Evolutionary conservation across 306 rosid genomes (phyloP), one percentile per base, ranked within the genome.

Genomic region (Sindora glabra): DNA sequence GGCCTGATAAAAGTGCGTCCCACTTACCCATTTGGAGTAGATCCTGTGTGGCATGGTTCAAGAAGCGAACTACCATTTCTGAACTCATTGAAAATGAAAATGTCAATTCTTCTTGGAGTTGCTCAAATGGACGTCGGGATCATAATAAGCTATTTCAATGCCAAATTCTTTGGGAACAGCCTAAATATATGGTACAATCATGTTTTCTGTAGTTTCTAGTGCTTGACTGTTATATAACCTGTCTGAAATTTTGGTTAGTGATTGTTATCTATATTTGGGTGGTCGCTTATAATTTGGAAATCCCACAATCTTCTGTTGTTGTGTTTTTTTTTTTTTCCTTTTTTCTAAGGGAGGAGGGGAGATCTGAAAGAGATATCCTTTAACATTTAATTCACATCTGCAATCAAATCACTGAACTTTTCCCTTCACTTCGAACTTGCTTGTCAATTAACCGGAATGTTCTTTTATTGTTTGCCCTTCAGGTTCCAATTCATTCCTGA

Each of bases 101-200:
- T 92, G 99, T 92, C 99, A 53, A 92, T 92, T 80, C 90, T 92
- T 72, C 27, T 92, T 45, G 99, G 99, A 39, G 96, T 92, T 49
- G 86, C 89, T 38, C 99, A 92, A 64, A 92, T 92, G 99, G 89
- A 92, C 79, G 96, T 92, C 44, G 99, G 99, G 72, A 89, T 92
- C 44, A 33, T 92, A 21, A 27, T 92, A 66, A 92, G 99, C 80
- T 92, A 51, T 77, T 89, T 71, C 79, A 94, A 94, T 69, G 99
- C 90, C 56, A 49, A 0, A 64, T 94, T 86, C 82, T 94, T 94
- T 40, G 27, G 53, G 66, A 94, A 79, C 74, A 54, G 45, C 6
- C 42, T 94, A 44, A 94, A 94, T 48, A 61, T 80, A 42, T 94
- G 99, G 99, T 94, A 83, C 77, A 87, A 65, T 71, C 65, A 17